Base-by-base conservation (phyloP, 2,329 filamentous ascomycete species). In the Diaporthe australafricana region DNA sequence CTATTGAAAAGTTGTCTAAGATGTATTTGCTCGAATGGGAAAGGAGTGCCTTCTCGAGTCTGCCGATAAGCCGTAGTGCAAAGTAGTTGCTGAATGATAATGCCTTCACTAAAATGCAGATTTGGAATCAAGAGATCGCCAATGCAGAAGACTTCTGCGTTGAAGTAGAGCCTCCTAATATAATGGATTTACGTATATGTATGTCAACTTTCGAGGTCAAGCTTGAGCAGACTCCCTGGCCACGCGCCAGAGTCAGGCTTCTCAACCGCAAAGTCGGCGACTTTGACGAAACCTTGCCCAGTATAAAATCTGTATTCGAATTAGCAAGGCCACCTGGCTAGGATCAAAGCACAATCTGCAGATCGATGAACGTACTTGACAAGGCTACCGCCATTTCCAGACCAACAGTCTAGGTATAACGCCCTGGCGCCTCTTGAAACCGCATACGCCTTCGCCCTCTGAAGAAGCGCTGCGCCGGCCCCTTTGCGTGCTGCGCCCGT, bases 141-240 rank as follows among this genome's bases (percentile, higher is more conserved):
- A 52, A 27, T 30, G 27, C 48, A 22, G 22, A 60, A 27, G n/a
- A n/a, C 1, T 9, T 12, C 1, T 60, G 55, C 32, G 30, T 3
- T 3, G 9, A 42, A 40, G 55, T 22, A 60, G 20, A 22, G 32
- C 7, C 27, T 60, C 17, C 1, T 5, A 12, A 11, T 60, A 38
- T 40, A 5, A 40, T 27, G 8, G 6, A 6, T 22, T 27, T 57
- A 38, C 27, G 30, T 32, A 11, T 32, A 12, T n/a, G 16, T 27
- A 57, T 57, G 27, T 57, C 55, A 57, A 57, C 27, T 57, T 57
- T 16, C 55, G 22, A 57, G 55, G 17, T 57, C 17, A 17, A 38
- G 30, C 30, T 57, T 57, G 55, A 38, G 17, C 14, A 38, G 55
- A 57, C 30, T 57, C 38, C 20, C 30, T 17, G 30, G 14, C 30